These are phyloP conservation scores for Ascochyta pisi DNA, from an alignment of 2,329 filamentous ascomycete species.

Conservation along the genomic window DNA sequence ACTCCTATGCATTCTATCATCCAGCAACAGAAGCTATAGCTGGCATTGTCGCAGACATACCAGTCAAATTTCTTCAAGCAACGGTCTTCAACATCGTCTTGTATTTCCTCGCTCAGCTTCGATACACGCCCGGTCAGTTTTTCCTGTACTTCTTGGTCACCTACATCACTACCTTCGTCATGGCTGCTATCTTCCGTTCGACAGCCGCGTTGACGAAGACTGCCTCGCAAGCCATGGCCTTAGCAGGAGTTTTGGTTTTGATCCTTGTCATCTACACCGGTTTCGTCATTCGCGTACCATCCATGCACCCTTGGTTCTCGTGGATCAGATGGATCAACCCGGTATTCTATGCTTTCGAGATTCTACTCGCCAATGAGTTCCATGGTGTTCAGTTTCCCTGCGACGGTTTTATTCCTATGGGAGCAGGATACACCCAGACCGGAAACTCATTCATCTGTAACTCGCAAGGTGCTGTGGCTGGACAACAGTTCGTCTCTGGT, in stretches of 20 bases:
- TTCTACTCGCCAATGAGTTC: conserved; percentile 77
- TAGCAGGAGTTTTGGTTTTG: conserved; percentile 64
- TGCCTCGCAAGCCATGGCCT: conserved; percentile 62
- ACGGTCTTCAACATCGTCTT: conserved; percentile 78
- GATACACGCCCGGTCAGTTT: conserved; percentile 74
- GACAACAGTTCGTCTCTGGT: conserved; percentile 48
- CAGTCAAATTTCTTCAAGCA: conserved; percentile 75
- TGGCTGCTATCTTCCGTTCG: conserved; percentile 84
- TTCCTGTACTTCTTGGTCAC: conserved; percentile 78
- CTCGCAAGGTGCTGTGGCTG: conserved; percentile 48
- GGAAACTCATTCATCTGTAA: conserved; percentile 48
- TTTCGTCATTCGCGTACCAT: conserved; percentile 69
- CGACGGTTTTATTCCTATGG: conserved; percentile 48
- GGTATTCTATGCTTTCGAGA: conserved; percentile 80
- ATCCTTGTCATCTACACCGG: conserved; percentile 71
- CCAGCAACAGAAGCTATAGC: conserved; percentile 83
- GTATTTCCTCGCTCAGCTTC: conserved; percentile 85
- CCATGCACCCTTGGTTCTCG: conserved; percentile 58
- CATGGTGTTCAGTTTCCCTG: conserved; percentile 44
- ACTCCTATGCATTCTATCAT: conserved; percentile 85
- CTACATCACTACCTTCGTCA: conserved; percentile 64
- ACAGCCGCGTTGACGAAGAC: conserved; percentile 78
- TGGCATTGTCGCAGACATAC: conserved; percentile 83
- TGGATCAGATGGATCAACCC: conserved; percentile 69
- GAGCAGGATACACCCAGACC: conserved; percentile 39